These are phyloP conservation scores for Bisporella sp. DNA, from an alignment of 2,329 filamentous ascomycete genomes.

Conservation along the genomic window DNA sequence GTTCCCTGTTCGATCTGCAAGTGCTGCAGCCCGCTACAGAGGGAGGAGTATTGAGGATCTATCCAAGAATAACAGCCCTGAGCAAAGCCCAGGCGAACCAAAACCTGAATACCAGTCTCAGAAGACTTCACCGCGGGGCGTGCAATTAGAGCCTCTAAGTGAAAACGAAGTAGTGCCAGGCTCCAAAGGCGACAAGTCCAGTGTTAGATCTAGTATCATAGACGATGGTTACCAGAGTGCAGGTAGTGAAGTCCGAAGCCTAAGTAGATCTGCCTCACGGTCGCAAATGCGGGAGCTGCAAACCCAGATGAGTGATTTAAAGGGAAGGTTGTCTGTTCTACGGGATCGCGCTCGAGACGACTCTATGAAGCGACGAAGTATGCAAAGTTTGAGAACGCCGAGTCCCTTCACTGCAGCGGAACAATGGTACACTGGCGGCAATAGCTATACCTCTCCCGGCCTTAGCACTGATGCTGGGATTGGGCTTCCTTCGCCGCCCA, in stretches of 20 bases:
- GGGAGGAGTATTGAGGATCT: slow-evolving; percentile 23
- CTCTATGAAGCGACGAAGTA: slow-evolving; percentile 52
- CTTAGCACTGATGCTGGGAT: slow-evolving; percentile 22
- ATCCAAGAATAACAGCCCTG: slow-evolving; percentile 9
- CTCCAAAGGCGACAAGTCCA: slow-evolving; percentile 16
- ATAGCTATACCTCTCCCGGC: slow-evolving; percentile 15
- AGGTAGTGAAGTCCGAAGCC: slow-evolving; percentile 13
- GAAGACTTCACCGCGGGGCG: slow-evolving; percentile 18
- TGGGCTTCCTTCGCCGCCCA: slow-evolving; percentile 16
- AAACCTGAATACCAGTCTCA: slow-evolving; percentile 14
- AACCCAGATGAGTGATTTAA: slow-evolving; percentile 61
- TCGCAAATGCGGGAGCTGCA: slow-evolving; percentile 50
- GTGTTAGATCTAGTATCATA: slow-evolving; percentile 13
- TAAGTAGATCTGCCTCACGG: slow-evolving; percentile 25
- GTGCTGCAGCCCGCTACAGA: slow-evolving; percentile 48
- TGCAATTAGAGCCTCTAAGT: slow-evolving; percentile 42
- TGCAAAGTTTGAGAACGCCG: slow-evolving; percentile 54
- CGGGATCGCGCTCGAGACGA: slow-evolving; percentile 59
- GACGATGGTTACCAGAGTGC: slow-evolving; percentile 17
- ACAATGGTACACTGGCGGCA: slow-evolving; percentile 25
- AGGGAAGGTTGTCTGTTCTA: slow-evolving; percentile 60
- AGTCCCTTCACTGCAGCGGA: slow-evolving; percentile 34
- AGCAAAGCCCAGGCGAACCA: slow-evolving; percentile 7
- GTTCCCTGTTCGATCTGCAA: slow-evolving; percentile 52
- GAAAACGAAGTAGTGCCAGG: slow-evolving; percentile 39